phyloP scores from a whole-genome alignment of 345 rosid species.

The Linum trigynum region DNA sequence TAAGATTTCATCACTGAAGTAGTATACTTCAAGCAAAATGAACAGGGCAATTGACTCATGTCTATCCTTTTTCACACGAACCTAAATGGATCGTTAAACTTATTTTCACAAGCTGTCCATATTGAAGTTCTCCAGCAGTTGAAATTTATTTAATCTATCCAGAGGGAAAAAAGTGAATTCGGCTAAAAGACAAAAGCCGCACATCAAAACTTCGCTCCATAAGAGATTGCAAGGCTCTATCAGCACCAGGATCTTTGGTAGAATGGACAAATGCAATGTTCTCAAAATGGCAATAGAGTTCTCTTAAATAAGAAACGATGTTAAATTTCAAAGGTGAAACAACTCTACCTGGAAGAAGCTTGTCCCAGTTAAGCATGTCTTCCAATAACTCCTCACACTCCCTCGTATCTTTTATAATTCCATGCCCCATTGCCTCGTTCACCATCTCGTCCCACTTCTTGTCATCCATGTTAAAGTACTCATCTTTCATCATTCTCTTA shows the following conservation, averaged over 20 bases:
- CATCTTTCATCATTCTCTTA: conserved; percentile 49
- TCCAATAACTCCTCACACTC: conserved; percentile 78
- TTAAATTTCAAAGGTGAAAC: not conserved
- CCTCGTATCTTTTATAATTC: conserved; percentile 54
- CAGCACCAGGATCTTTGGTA: too few relatives aligned
- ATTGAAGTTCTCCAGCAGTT: too few relatives aligned
- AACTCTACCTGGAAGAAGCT: conserved; percentile 70
- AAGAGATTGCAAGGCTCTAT: too few relatives aligned
- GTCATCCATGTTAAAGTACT: conserved; percentile 69
- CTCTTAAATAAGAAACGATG: too few relatives aligned
- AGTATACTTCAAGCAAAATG: not conserved
- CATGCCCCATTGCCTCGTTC: conserved; percentile 50
- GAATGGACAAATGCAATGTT: too few relatives aligned
- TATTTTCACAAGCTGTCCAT: not conserved
- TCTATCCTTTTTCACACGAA: not conserved
- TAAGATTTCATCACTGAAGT: not conserved
- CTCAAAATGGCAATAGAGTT: too few relatives aligned
- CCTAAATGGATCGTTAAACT: not conserved
- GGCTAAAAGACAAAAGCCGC: too few relatives aligned
- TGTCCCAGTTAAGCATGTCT: conserved; percentile 88
- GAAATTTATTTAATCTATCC: too few relatives aligned
- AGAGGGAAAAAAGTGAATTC: too few relatives aligned
- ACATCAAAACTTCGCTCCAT: too few relatives aligned
- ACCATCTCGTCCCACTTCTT: conserved; percentile 81
- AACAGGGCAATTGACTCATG: not conserved